Evolutionary conservation across 176 grass and related monocot species (phyloP), one percentile per base, ranked within the genome.

Genomic region (Rhipidocladum racemiflorum): DNA sequence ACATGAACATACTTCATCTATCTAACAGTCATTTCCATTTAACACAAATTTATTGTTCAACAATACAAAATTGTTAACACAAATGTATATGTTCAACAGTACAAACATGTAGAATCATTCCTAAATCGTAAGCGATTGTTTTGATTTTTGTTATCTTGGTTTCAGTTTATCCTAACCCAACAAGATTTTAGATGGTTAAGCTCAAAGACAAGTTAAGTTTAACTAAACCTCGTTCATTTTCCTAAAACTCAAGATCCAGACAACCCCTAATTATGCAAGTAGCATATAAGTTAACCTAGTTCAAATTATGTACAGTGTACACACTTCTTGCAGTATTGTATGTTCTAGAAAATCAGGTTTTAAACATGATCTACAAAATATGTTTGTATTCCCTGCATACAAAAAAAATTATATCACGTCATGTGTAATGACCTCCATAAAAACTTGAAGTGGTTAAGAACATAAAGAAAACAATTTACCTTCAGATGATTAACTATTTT

Each of bases 401-500:
- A 2, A 45, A 70, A 74, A 18, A 36, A 40, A 1, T 32, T 62
- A 23, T 3, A 87, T 17, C 17, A 57, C 14, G n/a, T 62, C 42
- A 30, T 24, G 28, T 13, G 88, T 44, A 21, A 16, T 44, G 1
- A 60, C 4, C 18, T 75, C 34, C 50, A 39, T 9, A 71, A 70
- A 23, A 60, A 60, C 1, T 29, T 49, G 10, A 59, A 73, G 12
- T 2, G 24, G 57, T 45, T n/a, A 74, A 65, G 23, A 68, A 30
- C 4, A 55, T 29, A 74, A 25, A 18, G 14, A 68, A 83, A 74
- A 32, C 6, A 43, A 10, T 34, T 43, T 59, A 91, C 92, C 95
- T 93, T 95, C 57, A 95, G 81, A 61, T 95, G 88, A 55, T 83
- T 75, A 82, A 95, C 70, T 55, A 93, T 91, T 64, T 54, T 93